Conservation (phyloP, 805 yeast species). For the Scheffersomyces stipitis region DNA sequence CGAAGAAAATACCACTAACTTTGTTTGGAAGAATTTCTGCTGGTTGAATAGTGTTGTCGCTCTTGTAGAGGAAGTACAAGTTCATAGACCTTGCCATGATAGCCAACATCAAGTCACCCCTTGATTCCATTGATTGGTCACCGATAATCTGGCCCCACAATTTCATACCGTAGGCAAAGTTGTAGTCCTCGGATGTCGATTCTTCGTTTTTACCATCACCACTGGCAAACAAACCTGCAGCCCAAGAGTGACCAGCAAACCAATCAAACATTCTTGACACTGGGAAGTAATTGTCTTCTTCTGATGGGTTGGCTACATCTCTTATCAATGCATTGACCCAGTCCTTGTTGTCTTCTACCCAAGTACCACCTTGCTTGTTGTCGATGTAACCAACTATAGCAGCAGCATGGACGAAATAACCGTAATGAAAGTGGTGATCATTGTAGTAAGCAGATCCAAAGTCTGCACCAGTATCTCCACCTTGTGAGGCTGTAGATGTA, state of each 20-base stretch:
- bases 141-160: slow-evolving; percentile 22
- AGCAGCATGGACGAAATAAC: slow-evolving; percentile 81
- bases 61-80: slow-evolving; percentile 17
- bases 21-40: slow-evolving; percentile 14
- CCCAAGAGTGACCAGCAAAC: slow-evolving; percentile 27
- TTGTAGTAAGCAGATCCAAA: slow-evolving; percentile 78
- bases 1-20: slow-evolving; percentile 23
- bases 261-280: slow-evolving; percentile 25
- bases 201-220: slow-evolving; percentile 24
- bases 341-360: slow-evolving; percentile 41
- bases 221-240: slow-evolving; percentile 18
- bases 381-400: slow-evolving; percentile 75
- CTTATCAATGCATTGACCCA: slow-evolving; percentile 23
- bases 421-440: slow-evolving; percentile 88
- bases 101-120: slow-evolving; percentile 26
- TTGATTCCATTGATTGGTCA: slow-evolving; percentile 21
- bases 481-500: slow-evolving; percentile 49
- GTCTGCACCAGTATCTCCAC: slow-evolving; percentile 49
- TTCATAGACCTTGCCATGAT: slow-evolving; percentile 19
- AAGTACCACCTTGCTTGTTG: slow-evolving; percentile 46
- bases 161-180: slow-evolving; percentile 26
- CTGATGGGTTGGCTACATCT: slow-evolving; percentile 24
- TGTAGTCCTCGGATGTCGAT: slow-evolving; percentile 23
- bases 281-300: slow-evolving; percentile 19
- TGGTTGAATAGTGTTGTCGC: slow-evolving; percentile 19